A percentile compares a stretch with the other conserved stretches of the same genome.
These are phyloP conservation scores for Geosmithia flava DNA, from an alignment of 2,329 filamentous ascomycete species.

Conservation along the genomic window DNA sequence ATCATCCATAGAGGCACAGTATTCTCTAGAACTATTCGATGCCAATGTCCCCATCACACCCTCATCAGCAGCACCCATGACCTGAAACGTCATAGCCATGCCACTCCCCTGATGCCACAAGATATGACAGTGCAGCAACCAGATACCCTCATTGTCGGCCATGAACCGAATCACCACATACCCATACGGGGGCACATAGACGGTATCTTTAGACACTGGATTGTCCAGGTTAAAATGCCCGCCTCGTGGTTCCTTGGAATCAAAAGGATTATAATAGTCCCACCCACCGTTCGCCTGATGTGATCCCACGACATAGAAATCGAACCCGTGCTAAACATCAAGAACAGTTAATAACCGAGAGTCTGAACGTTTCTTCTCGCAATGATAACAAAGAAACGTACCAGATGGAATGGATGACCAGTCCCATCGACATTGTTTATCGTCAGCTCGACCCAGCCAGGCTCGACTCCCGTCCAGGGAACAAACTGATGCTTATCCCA, in stretches of 20 bases:
- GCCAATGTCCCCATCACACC: not conserved
- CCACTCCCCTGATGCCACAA: conserved; percentile 23
- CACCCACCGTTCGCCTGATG: not conserved
- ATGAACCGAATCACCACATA: conserved; percentile 37
- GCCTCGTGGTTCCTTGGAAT: not conserved
- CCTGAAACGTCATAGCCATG: not conserved
- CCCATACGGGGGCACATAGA: conserved; percentile 28
- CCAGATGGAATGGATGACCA: not conserved
- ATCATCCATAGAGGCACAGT: not conserved
- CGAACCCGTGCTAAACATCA: not conserved
- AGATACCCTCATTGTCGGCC: conserved; percentile 34
- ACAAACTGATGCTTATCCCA: not conserved
- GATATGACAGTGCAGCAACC: conserved; percentile 38
- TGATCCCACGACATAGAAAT: not conserved
- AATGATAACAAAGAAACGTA: not conserved
- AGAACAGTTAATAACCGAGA: no score
- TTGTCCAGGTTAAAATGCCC: conserved; percentile 15
- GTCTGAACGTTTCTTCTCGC: no score
- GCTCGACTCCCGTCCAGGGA: not conserved
- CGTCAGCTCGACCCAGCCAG: not conserved
- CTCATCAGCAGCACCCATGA: not conserved
- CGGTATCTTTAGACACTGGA: conserved; percentile 38
- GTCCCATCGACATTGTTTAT: not conserved
- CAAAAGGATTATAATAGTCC: not conserved
- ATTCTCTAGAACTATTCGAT: not conserved